A percentile compares a stretch with the other conserved stretches of the same genome.
Conservation (phyloP, 106 monocot genomes). For the Apostasia shenzhenica region DNA sequence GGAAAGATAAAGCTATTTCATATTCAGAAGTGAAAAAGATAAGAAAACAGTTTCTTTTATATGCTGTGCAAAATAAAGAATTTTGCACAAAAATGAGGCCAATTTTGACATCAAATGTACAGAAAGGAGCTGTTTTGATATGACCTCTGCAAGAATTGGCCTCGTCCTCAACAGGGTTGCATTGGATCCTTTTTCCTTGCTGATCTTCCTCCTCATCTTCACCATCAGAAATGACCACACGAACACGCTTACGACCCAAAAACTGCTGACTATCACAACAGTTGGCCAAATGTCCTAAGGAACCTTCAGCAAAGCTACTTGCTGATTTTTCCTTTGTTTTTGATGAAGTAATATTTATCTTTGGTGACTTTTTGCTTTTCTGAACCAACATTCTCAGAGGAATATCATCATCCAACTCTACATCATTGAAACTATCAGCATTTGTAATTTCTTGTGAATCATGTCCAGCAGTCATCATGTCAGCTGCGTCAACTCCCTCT, state of each 20-base stretch:
- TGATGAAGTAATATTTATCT: slow-evolving; percentile 22
- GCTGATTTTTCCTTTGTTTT: slow-evolving; percentile 10
- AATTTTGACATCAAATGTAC: neutral
- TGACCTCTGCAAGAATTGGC: slow-evolving; percentile 29
- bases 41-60: neutral
- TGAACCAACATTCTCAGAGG: slow-evolving; percentile 43
- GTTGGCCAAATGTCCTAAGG: slow-evolving; percentile 14
- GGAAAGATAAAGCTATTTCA: slow-evolving; percentile 2
- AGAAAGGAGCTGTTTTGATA: neutral
- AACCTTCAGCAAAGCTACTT: slow-evolving; percentile 13
- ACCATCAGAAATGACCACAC: slow-evolving; percentile 84
- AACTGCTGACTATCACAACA: slow-evolving; percentile 20
- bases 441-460: slow-evolving; percentile 16
- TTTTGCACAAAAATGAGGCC: neutral
- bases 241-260: slow-evolving; percentile 54
- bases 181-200: slow-evolving; percentile 13
- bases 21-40: neutral
- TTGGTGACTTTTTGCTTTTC: slow-evolving; percentile 23
- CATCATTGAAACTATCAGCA: slow-evolving; percentile 6
- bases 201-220: slow-evolving; percentile 50
- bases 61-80: too few species aligned
- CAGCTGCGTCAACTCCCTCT: slow-evolving; percentile 50
- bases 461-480: slow-evolving; percentile 10
- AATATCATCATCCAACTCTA: slow-evolving; percentile 41
- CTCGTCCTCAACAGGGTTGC: slow-evolving; percentile 12